These are phyloP conservation scores for Colletotrichum echinochloae DNA, from an alignment of 2,329 filamentous ascomycete genomes.

Conservation along the genomic window DNA sequence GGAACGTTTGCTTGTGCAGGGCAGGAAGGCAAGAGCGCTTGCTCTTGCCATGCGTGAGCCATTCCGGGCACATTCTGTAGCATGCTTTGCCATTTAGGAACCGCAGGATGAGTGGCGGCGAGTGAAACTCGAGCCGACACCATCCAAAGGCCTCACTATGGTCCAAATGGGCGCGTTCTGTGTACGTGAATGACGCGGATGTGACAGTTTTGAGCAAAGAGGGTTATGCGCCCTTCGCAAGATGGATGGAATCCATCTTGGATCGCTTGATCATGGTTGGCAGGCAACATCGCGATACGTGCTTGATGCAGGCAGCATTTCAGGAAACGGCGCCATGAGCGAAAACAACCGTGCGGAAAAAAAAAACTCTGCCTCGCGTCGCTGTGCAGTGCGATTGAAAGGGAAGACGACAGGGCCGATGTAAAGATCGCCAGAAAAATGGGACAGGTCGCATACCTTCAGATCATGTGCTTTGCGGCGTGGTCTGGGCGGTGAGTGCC, in stretches of 20 bases:
- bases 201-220: background rate
- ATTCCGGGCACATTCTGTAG: background rate
- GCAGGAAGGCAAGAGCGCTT: constrained; percentile 10
- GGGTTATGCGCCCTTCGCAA: background rate
- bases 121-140: background rate
- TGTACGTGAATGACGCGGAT: background rate
- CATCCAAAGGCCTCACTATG: background rate
- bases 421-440: constrained; percentile 37
- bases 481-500: constrained; percentile 42
- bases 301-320: background rate
- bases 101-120: background rate
- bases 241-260: background rate
- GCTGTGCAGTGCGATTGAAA: constrained; percentile 27
- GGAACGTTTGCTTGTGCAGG: background rate
- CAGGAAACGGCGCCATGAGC: constrained; percentile 27
- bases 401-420: constrained; percentile 18
- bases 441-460: constrained; percentile 52
- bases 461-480: constrained; percentile 58
- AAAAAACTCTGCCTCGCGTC: constrained; percentile 12
- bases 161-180: background rate
- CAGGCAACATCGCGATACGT: constrained; percentile 5
- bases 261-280: constrained; percentile 35
- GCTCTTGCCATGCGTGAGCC: constrained; percentile 6
- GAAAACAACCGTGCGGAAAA: background rate
- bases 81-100: background rate